phyloP scores from a whole-genome alignment of 176 grass and related monocot species.

The Puya raimondii region DNA sequence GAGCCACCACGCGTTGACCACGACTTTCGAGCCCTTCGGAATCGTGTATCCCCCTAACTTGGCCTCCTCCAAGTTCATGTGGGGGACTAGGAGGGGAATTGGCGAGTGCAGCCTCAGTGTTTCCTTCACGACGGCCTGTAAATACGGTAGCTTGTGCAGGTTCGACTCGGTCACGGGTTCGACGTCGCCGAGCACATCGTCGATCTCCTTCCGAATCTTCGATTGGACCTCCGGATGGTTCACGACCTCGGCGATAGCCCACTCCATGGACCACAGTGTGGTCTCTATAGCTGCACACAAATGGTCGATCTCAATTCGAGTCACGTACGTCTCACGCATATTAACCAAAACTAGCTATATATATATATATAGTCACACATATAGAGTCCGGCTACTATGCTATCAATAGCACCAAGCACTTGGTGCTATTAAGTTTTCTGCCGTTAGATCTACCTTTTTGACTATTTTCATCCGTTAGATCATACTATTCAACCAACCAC shows the following conservation, averaged over 20 bases:
- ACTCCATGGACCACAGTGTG: slow-evolving; percentile 32
- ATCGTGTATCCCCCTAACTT: slow-evolving; percentile 27
- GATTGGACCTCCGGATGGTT: slow-evolving; percentile 23
- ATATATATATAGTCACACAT: neutral
- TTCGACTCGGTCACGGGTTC: slow-evolving; percentile 22
- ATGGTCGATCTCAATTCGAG: neutral
- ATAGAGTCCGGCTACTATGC: no score
- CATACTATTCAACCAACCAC: no score
- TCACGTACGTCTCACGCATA: neutral
- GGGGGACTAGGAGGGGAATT: slow-evolving; percentile 30
- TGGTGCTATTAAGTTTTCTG: no score
- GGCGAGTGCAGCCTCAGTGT: slow-evolving; percentile 28
- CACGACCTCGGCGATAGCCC: slow-evolving; percentile 26
- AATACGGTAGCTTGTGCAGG: slow-evolving; percentile 17
- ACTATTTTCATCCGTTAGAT: no score
- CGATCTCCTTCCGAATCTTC: slow-evolving; percentile 24
- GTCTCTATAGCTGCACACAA: slow-evolving; percentile 27
- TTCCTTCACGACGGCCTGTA: slow-evolving; percentile 31
- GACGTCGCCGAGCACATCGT: slow-evolving; percentile 5
- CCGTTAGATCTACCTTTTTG: no score
- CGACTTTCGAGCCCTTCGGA: slow-evolving; percentile 24
- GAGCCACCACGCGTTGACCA: slow-evolving; percentile 33
- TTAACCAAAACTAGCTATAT: no score
- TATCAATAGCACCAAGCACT: no score
- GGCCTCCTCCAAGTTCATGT: slow-evolving; percentile 31